These are phyloP conservation scores for Pichia norvegensis DNA, from an alignment of 1,139 yeast genomes.

Conservation along the genomic window DNA sequence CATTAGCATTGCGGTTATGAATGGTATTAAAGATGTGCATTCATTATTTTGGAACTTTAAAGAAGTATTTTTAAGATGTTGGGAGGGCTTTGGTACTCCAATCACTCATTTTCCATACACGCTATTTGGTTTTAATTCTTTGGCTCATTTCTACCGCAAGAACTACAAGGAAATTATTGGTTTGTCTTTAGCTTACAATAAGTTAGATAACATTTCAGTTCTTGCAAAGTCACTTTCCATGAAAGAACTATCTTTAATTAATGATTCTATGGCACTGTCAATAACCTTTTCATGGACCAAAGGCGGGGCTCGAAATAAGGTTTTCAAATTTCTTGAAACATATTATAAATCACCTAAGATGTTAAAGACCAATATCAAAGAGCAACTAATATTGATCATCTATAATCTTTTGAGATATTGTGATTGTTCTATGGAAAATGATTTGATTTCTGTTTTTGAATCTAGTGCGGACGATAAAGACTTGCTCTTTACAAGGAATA, in stretches of 20 bases:
- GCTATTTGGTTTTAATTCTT: slow-evolving; percentile 31
- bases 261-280: slow-evolving; percentile 24
- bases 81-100: slow-evolving; percentile 34
- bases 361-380: slow-evolving; percentile 17
- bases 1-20: slow-evolving; percentile 19
- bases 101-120: slow-evolving; percentile 35
- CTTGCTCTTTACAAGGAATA: neutral
- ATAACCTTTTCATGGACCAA: slow-evolving; percentile 21
- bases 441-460: slow-evolving; percentile 1
- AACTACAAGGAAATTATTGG: slow-evolving; percentile 34
- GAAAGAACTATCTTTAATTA: slow-evolving; percentile 12
- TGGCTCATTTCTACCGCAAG: slow-evolving; percentile 27
- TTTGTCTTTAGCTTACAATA: slow-evolving; percentile 29
- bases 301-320: slow-evolving; percentile 11
- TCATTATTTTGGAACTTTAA: slow-evolving; percentile 29
- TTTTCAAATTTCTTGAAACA: slow-evolving; percentile 11
- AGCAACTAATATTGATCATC: slow-evolving; percentile 30
- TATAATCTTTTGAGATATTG: slow-evolving; percentile 32
- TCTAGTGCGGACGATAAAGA: neutral
- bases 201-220: slow-evolving; percentile 9
- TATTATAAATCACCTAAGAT: slow-evolving; percentile 6
- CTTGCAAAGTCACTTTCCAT: slow-evolving; percentile 11
- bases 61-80: slow-evolving; percentile 29
- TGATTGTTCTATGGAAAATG: slow-evolving; percentile 27
- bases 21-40: slow-evolving; percentile 18